These are phyloP conservation scores for Malassezia obtusa DNA, from an alignment of 1,284 basidiomycete species.

Conservation along the genomic window DNA sequence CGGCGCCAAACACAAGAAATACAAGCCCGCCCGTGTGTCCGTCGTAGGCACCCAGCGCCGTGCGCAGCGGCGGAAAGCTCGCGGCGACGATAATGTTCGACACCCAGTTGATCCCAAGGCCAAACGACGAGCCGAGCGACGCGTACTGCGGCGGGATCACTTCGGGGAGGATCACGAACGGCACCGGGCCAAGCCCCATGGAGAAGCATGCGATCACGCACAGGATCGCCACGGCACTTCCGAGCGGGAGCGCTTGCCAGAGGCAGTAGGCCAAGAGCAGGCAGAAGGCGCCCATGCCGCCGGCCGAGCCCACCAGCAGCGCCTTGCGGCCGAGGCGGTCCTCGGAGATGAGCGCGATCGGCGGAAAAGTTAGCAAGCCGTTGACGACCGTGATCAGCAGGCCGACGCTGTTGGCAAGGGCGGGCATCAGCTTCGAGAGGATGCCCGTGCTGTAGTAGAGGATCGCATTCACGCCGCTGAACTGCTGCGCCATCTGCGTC, in stretches of 20 bases:
- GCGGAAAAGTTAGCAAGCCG: slow-evolving; percentile 65
- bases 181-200: slow-evolving; percentile 77
- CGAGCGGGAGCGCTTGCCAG: slow-evolving; percentile 23
- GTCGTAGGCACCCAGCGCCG: slow-evolving; percentile 53
- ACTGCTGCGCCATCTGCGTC: slow-evolving; percentile 41
- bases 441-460: slow-evolving; percentile 44
- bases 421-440: slow-evolving; percentile 27
- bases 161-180: slow-evolving; percentile 86
- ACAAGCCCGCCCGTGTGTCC: slow-evolving; percentile 31
- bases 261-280: slow-evolving; percentile 54
- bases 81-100: slow-evolving; percentile 72
- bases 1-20: slow-evolving; percentile 28
- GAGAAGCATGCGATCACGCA: slow-evolving; percentile 82
- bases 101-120: slow-evolving; percentile 75
- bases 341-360: slow-evolving; percentile 64
- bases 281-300: slow-evolving; percentile 61
- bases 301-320: slow-evolving; percentile 50
- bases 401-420: slow-evolving; percentile 25
- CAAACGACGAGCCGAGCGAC: slow-evolving; percentile 70
- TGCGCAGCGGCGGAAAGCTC: slow-evolving; percentile 69
- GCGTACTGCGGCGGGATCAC: slow-evolving; percentile 72
- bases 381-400: slow-evolving; percentile 53
- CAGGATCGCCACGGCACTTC: slow-evolving; percentile 68
- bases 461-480: slow-evolving; percentile 41
- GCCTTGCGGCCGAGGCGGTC: slow-evolving; percentile 53